phyloP scores from a whole-genome alignment of 2,329 filamentous ascomycete genomes.

The Neofusicoccum ribis region DNA sequence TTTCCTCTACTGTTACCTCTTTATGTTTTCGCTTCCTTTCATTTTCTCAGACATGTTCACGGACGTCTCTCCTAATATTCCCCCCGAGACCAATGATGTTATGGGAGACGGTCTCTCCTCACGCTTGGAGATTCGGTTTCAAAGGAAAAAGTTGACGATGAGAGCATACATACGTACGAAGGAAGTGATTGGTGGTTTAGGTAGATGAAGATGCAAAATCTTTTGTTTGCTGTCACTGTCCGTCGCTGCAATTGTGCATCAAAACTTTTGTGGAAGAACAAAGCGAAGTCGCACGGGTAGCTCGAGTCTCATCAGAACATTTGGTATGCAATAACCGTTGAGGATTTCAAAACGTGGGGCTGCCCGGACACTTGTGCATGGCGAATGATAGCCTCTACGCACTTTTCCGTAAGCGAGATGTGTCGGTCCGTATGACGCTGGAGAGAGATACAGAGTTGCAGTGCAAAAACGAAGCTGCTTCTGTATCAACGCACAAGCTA shows the following conservation, averaged over 20 bases:
- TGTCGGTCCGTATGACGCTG: neutral
- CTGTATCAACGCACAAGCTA: neutral
- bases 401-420: too few relatives aligned
- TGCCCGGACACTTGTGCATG: neutral
- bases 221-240: neutral
- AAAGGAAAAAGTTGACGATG: neutral
- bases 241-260: too few relatives aligned
- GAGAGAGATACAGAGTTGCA: neutral
- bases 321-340: neutral
- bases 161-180: neutral
- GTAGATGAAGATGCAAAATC: neutral
- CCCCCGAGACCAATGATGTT: neutral
- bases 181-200: neutral
- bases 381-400: too few relatives aligned
- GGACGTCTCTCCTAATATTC: neutral
- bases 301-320: too few relatives aligned
- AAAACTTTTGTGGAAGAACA: too few relatives aligned
- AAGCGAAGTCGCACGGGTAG: too few relatives aligned
- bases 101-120: neutral
- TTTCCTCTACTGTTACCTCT: neutral
- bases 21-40: slow-evolving; percentile 1
- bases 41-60: neutral
- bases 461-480: neutral
- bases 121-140: neutral
- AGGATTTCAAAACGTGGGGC: neutral